A percentile compares a stretch with the other conserved stretches of the same genome.
phyloP scores from a whole-genome alignment of 2,329 filamentous ascomycete genomes.

The Fusarium palustre region DNA sequence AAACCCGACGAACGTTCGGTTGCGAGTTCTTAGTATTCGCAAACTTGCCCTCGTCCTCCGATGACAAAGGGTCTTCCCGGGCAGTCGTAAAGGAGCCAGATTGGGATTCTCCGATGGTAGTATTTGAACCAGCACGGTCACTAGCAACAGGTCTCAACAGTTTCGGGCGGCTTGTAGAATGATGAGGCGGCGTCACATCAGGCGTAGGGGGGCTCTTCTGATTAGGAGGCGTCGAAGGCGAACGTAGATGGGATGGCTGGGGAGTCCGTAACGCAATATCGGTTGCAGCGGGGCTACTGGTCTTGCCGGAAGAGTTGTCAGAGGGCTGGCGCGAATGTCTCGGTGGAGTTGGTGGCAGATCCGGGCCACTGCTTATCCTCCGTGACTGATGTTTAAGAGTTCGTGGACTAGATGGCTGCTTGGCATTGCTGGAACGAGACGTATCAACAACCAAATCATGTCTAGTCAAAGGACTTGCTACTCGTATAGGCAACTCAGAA shows the following conservation, averaged over 20 bases:
- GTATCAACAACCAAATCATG: slow-evolving; percentile 48
- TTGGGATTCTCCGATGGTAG: slow-evolving; percentile 69
- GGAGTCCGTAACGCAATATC: slow-evolving; percentile 55
- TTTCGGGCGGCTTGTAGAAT: slow-evolving; percentile 58
- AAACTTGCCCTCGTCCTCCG: slow-evolving; percentile 67
- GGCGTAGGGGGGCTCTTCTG: slow-evolving; percentile 78
- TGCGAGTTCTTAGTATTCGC: slow-evolving; percentile 59
- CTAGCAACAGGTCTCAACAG: slow-evolving; percentile 59
- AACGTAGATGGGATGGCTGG: slow-evolving; percentile 53
- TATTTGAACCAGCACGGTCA: slow-evolving; percentile 64
- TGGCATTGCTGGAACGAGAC: slow-evolving; percentile 43
- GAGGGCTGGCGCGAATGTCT: slow-evolving; percentile 70
- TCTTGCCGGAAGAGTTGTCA: slow-evolving; percentile 59
- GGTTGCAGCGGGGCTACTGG: slow-evolving; percentile 56
- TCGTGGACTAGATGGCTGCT: slow-evolving; percentile 54
- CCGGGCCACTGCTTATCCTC: slow-evolving; percentile 59
- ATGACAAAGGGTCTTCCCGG: slow-evolving; percentile 71
- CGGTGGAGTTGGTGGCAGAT: slow-evolving; percentile 72
- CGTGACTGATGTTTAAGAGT: slow-evolving; percentile 57
- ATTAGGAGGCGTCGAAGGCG: slow-evolving; percentile 71
- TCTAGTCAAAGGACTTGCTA: slow-evolving; percentile 41
- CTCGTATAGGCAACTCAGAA: slow-evolving; percentile 40
- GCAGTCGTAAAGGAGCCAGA: slow-evolving; percentile 80
- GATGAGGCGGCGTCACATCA: slow-evolving; percentile 78
- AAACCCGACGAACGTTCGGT: slow-evolving; percentile 56